Evolutionary conservation across 1,284 basidiomycete genomes (phyloP), one percentile per base, ranked within the genome.

Genomic region (Boletus semigastroideus): DNA sequence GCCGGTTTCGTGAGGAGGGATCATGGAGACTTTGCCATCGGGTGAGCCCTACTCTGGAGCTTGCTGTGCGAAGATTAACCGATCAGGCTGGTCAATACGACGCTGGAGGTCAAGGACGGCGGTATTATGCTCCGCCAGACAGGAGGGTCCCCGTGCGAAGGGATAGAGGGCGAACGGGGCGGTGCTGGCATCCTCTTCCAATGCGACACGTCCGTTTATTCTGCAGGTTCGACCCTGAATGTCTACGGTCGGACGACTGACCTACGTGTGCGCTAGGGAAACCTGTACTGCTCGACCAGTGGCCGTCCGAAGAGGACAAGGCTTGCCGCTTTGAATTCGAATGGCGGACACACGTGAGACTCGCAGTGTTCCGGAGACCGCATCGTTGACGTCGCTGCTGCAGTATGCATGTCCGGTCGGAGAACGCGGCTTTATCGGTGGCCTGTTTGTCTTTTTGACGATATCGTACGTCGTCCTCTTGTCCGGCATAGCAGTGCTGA

Each of bases 241-340:
- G 5, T 33, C 13, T 1, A 16, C 38, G 20, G 20, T 17, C 1
- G 37, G 19, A 14, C 8, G 17, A 8, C 31, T 55, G 13, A 62
- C 17, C 16, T 9, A 41, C 28, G n/a, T 20, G 34, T 34, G 0
- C 38, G 39, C 36, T 36, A 76, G 79, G 78, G 2, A 67, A 72
- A 51, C 87, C 87, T 6, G 68, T 77, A 14, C 73, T 90, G 3
- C 65, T 86, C 12, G 80, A 77, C 5, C 80, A 84, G 52, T 76
- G 86, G 19, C 86, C 78, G 17, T 76, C 71, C 8, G 69, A 78
- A n/a, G 83, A 86, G 42, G 78, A 83, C 7, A 66, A 65, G 12
- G 82, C 80, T 16, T 91, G 86, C 65, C 78, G 80, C 19, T 91
- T 82, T 65, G 78, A 84, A 50, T 68, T 88, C 42, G 87, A 91